These are phyloP conservation scores for Piromyces finnis DNA, from an alignment of 192 early-diverging fungal genomes.

Conservation along the genomic window DNA sequence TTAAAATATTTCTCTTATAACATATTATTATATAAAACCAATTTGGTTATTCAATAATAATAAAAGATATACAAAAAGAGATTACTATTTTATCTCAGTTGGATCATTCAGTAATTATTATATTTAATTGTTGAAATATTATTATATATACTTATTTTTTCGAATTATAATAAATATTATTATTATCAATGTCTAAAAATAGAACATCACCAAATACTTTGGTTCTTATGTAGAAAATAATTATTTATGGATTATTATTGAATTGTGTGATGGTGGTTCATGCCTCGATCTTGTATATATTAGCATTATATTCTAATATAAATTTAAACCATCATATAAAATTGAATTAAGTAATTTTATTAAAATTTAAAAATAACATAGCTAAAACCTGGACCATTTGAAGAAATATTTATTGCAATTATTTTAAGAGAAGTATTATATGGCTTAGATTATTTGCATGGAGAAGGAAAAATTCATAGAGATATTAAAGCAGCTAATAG, in stretches of 20 bases:
- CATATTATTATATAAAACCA: too few relatives aligned
- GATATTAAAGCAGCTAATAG: constrained; percentile 71
- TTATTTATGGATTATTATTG: background rate
- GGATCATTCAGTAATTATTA: constrained; percentile 19
- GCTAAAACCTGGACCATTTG: constrained; percentile 73
- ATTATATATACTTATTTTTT: background rate
- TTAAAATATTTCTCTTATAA: too few relatives aligned
- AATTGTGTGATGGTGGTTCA: constrained; percentile 80
- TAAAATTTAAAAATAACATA: too few relatives aligned
- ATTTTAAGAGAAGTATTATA: constrained; percentile 73
- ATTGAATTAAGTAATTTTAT: too few relatives aligned
- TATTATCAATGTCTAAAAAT: background rate
- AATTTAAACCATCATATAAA: too few relatives aligned
- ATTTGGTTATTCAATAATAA: constrained; percentile 59
- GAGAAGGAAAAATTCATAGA: constrained; percentile 66
- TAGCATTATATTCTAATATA: too few relatives aligned
- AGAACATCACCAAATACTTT: constrained; percentile 42
- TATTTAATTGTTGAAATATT: background rate
- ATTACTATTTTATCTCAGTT: constrained; percentile 88
- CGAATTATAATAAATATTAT: too few relatives aligned
- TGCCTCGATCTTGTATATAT: constrained; percentile 67
- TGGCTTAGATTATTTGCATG: constrained; percentile 86
- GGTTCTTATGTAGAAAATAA: constrained; percentile 42
- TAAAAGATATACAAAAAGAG: constrained; percentile 96
- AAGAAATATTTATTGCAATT: constrained; percentile 81